Conservation (phyloP, 2,329 filamentous ascomycete genomes). For the Rhynchosporium agropyri region DNA sequence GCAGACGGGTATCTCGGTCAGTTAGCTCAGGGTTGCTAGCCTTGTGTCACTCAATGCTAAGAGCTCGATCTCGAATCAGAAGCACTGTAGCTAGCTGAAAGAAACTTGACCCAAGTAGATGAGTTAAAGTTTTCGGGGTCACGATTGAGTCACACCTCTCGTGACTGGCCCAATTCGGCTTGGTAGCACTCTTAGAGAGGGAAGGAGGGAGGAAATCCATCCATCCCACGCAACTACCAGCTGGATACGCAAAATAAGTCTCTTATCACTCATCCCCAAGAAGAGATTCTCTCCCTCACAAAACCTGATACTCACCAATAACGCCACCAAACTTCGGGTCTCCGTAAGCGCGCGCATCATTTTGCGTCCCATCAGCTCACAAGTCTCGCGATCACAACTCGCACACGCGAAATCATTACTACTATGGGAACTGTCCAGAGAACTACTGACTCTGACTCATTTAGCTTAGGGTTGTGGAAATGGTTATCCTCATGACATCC, state of each 20-base stretch:
- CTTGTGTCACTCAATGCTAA: conserved; percentile 4
- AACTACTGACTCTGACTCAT: conserved; percentile 5
- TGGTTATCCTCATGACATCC: conserved; percentile 20
- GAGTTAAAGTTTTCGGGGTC: background rate
- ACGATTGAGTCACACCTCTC: conserved; percentile 11
- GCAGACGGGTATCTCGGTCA: background rate
- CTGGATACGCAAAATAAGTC: conserved; percentile 7
- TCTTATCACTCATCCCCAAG: background rate
- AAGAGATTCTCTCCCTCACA: background rate
- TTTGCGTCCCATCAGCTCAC: conserved; percentile 16
- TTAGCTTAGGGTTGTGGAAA: background rate
- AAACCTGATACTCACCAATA: conserved; percentile 1
- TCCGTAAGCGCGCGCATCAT: conserved; percentile 19
- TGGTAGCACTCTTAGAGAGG: background rate
- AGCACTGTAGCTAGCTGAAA: background rate
- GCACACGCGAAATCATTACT: background rate
- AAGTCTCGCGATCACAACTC: background rate
- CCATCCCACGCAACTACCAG: conserved; percentile 2
- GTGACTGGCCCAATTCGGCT: conserved; percentile 1
- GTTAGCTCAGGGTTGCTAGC: background rate
- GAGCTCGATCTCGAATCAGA: background rate
- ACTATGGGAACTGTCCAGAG: background rate
- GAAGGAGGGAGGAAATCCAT: background rate
- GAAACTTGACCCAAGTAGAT: background rate
- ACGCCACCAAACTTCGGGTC: background rate